Evolutionary conservation across 2,329 filamentous ascomycete genomes (phyloP), one percentile per base, ranked within the genome.

Genomic region (Aspergillus texensis): DNA sequence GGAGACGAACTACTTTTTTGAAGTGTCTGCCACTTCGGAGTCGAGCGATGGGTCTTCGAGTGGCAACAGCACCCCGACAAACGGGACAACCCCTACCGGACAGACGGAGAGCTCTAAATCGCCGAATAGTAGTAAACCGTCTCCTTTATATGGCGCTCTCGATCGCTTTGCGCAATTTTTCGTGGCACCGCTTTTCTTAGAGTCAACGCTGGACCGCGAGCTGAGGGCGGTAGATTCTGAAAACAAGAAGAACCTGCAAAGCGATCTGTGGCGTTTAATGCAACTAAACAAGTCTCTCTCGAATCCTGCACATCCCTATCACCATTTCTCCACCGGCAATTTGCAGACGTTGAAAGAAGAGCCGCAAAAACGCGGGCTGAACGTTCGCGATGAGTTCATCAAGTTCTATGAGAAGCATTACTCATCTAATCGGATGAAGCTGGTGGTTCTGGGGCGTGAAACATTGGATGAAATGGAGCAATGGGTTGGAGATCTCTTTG

Each of bases 1-100:
- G 1, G 96, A 94, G 58, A 99, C 95, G 67, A 98, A 98, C 80
- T 99, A 96, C 82, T 98, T 92, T 80, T 99, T 99, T 76, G 95
- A 99, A 74, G 89, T 98, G 62, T 92, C 92, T 24, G 93, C 93
- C 36, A 92, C 92, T 58, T 86, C 90, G 14, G 82, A 82, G 53
- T 76, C 80, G 3, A 67, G 67, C 74, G 79, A 70, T 34, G 68
- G 71, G 14, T 66, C 68, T 59, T 67, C 68, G n/a, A 72, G 56
- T 43, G 67, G 73, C 41, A 55, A 70, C 36, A 72, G 65, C 41
- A 73, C 73, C 14, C 71, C 68, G 4, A 66, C 68, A n/a, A 74
- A 71, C 62, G 72, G 68, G 12, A 69, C 64, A 30, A 19, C 60
- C 26, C 58, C 67, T 21, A 65, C 63, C 6, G 19, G 60, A 32